These are phyloP conservation scores for Nannochloris sp. DNA, from an alignment of 139 green algal genomes.

Conservation along the genomic window DNA sequence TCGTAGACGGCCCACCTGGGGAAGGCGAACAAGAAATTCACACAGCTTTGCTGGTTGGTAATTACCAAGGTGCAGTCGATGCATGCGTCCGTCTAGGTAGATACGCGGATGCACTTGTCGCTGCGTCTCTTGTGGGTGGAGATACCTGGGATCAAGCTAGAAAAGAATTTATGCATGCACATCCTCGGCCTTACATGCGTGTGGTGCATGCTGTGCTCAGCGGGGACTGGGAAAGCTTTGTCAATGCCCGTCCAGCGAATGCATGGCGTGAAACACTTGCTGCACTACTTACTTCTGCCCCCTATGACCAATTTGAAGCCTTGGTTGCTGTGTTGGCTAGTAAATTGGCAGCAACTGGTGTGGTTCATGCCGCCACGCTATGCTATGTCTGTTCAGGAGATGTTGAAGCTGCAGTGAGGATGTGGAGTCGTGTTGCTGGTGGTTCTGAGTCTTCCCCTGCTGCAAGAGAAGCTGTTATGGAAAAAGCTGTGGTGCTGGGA, in stretches of 20 bases:
- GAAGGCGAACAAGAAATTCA: conserved; percentile 75
- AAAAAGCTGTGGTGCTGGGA: conserved; percentile 90
- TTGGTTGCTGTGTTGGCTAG: conserved; percentile 64
- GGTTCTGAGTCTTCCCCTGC: conserved; percentile 13
- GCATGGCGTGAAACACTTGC: conserved; percentile 93
- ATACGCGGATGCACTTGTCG: conserved; percentile 88
- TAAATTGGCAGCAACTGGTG: conserved; percentile 35
- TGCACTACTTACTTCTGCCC: conserved; percentile 82
- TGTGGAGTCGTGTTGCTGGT: conserved; percentile 46
- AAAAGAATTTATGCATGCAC: conserved; percentile 65
- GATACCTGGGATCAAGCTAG: conserved; percentile 46
- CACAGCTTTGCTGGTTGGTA: conserved; percentile 79
- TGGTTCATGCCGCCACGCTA: conserved; percentile 74
- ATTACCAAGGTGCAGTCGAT: conserved; percentile 82
- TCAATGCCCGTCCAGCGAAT: conserved; percentile 64
- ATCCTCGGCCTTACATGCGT: conserved; percentile 75
- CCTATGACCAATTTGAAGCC: conserved; percentile 41
- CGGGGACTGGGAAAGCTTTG: conserved; percentile 71
- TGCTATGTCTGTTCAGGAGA: conserved; percentile 88
- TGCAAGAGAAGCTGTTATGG: conserved; percentile 71
- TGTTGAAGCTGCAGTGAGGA: conserved; percentile 72
- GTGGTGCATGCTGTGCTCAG: conserved; percentile 50
- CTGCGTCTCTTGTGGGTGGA: conserved; percentile 60
- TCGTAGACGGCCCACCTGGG: conserved; percentile 25
- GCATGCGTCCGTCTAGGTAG: conserved; percentile 73